These are phyloP conservation scores for Fusarium mangiferae DNA, from an alignment of 2,329 filamentous ascomycete genomes.

Conservation along the genomic window DNA sequence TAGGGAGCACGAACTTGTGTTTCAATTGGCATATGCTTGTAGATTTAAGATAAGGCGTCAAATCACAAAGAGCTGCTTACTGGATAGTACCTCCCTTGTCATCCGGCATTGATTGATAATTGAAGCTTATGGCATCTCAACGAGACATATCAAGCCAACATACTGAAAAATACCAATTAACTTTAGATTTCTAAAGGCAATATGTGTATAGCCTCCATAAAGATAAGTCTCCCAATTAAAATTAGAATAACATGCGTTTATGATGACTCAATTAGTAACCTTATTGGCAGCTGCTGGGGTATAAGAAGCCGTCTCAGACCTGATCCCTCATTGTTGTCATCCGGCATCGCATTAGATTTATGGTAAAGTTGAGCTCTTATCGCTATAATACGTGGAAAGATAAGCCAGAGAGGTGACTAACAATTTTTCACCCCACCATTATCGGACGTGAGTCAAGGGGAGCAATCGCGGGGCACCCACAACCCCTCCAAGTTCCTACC, in stretches of 20 bases:
- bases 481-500: conserved; percentile 28
- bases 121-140: too few relatives aligned
- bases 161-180: too few relatives aligned
- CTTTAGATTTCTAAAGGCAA: too few relatives aligned
- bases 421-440: conserved; percentile 38
- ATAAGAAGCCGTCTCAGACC: too few relatives aligned
- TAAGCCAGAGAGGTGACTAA: conserved; percentile 29
- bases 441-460: conserved; percentile 35
- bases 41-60: not conserved
- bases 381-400: conserved; percentile 12
- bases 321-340: not conserved
- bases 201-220: too few relatives aligned
- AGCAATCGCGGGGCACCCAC: conserved; percentile 31
- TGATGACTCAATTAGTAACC: too few relatives aligned
- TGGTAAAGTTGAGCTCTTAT: not conserved
- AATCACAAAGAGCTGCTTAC: not conserved
- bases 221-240: too few relatives aligned
- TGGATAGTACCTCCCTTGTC: not conserved
- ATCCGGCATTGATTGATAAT: not conserved
- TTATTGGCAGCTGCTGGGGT: too few relatives aligned
- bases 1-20: not conserved
- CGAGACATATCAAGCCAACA: too few relatives aligned
- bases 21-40: not conserved
- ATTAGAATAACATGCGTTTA: too few relatives aligned
- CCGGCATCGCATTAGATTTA: not conserved